These are phyloP conservation scores for Colletotrichum magnum DNA, from an alignment of 2,329 filamentous ascomycete species.

Conservation along the genomic window DNA sequence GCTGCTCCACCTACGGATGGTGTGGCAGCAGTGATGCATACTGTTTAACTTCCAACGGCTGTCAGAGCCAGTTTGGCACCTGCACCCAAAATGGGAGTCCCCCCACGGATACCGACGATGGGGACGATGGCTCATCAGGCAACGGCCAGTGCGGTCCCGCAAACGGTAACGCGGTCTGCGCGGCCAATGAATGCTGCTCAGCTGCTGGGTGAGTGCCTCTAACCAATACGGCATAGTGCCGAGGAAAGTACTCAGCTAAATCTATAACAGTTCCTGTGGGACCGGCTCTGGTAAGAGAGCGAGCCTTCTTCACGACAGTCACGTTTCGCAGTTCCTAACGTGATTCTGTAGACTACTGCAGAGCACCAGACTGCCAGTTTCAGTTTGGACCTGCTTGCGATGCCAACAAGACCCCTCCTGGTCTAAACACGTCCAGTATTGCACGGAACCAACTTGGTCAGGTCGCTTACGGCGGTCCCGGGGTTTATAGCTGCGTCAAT, in stretches of 20 bases:
- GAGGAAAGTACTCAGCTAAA: slow-evolving; percentile 40
- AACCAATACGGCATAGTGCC: slow-evolving; percentile 44
- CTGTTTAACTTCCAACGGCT: slow-evolving; percentile 52
- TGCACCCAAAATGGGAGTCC: slow-evolving; percentile 24
- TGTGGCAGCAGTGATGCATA: slow-evolving; percentile 58
- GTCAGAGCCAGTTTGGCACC: slow-evolving; percentile 51
- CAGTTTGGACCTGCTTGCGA: slow-evolving; percentile 67
- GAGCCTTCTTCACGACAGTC: not conserved
- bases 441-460: slow-evolving; percentile 62
- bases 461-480: slow-evolving; percentile 63
- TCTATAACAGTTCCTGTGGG: slow-evolving; percentile 24
- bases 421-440: slow-evolving; percentile 65
- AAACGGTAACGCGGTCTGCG: slow-evolving; percentile 43
- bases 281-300: slow-evolving; percentile 23
- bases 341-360: slow-evolving; percentile 56
- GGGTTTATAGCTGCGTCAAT: slow-evolving; percentile 35
- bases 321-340: not conserved
- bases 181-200: slow-evolving; percentile 47
- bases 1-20: slow-evolving; percentile 49
- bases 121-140: slow-evolving; percentile 39
- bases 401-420: slow-evolving; percentile 62
- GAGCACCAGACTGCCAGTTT: slow-evolving; percentile 68
- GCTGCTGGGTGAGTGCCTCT: slow-evolving; percentile 42
- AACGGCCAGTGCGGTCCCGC: slow-evolving; percentile 60
- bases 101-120: slow-evolving; percentile 5